phyloP scores from a whole-genome alignment of 352 stramenopile species.

The Globisporangium nunn region DNA sequence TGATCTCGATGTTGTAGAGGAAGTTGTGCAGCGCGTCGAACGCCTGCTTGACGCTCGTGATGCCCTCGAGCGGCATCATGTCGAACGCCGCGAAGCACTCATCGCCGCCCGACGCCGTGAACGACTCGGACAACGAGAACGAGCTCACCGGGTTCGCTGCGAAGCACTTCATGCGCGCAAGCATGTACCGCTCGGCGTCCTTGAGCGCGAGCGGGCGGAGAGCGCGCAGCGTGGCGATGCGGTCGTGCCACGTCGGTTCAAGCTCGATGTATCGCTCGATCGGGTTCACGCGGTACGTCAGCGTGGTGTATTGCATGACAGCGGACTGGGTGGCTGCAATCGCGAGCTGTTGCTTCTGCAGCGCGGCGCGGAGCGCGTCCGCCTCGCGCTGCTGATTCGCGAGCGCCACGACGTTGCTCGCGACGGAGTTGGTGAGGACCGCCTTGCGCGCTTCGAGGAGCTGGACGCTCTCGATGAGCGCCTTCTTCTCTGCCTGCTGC shows the following conservation, averaged over 20 bases:
- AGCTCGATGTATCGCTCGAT: not conserved
- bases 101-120: slow-evolving; percentile 14
- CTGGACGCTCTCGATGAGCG: not conserved
- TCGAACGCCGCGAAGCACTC: slow-evolving; percentile 19
- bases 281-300: not conserved
- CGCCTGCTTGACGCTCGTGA: slow-evolving; percentile 1
- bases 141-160: slow-evolving; percentile 11
- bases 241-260: not conserved
- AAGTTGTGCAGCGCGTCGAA: slow-evolving; percentile 1
- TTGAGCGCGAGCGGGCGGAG: not conserved
- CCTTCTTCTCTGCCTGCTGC: not conserved
- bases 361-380: not conserved
- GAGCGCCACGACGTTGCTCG: not conserved
- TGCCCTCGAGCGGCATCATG: slow-evolving; percentile 2
- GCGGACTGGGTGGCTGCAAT: not conserved
- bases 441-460: not conserved
- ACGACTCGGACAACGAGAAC: slow-evolving; percentile 20
- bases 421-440: not conserved
- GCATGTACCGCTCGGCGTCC: slow-evolving; percentile 16
- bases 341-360: not conserved
- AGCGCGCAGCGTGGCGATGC: not conserved
- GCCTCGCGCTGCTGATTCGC: not conserved
- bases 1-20: slow-evolving; percentile 11
- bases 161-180: slow-evolving; percentile 12
- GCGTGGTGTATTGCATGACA: not conserved